Conservation (phyloP, 495 filamentous ascomycete species). For the Podospora tetraspora region DNA sequence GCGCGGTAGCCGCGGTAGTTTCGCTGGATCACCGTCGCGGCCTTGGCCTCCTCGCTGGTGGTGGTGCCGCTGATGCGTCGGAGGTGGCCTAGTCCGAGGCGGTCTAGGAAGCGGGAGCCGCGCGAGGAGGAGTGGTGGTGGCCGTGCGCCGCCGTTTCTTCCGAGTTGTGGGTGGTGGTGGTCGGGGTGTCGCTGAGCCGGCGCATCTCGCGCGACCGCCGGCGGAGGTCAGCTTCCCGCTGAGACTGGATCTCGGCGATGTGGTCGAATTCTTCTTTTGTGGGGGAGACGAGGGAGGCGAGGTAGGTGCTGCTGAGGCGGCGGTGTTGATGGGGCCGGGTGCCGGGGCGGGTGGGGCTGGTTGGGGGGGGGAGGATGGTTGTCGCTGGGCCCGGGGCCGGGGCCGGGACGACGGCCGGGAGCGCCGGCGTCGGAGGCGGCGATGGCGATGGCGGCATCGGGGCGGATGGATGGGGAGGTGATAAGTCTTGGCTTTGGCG, state of each 20-base stretch:
- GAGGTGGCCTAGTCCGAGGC: constrained; percentile 15
- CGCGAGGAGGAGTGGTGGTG: neutral
- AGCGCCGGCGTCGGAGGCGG: neutral
- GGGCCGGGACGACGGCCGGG: neutral
- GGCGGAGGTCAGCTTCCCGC: constrained; percentile 41
- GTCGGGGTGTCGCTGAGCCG: constrained; percentile 14
- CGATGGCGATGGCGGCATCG: neutral
- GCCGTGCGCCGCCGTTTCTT: neutral
- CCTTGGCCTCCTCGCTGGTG: constrained; percentile 25
- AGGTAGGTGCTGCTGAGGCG: constrained; percentile 39
- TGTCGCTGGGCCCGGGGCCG: neutral
- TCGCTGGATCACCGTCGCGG: constrained; percentile 57
- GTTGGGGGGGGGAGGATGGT: neutral
- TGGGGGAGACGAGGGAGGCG: constrained; percentile 43
- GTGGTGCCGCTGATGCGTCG: constrained; percentile 6
- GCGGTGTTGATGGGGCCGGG: constrained; percentile 3
- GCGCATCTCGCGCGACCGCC: constrained; percentile 30
- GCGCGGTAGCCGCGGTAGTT: constrained; percentile 66
- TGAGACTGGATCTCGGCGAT: constrained; percentile 42
- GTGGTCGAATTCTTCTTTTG: constrained; percentile 36
- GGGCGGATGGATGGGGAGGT: neutral
- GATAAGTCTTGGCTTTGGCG: neutral
- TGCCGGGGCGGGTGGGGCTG: neutral
- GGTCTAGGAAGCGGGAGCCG: neutral
- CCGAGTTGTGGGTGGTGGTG: neutral